Conservation (phyloP, 192 early-diverging fungal species). For the Coemansia sp. region DNA sequence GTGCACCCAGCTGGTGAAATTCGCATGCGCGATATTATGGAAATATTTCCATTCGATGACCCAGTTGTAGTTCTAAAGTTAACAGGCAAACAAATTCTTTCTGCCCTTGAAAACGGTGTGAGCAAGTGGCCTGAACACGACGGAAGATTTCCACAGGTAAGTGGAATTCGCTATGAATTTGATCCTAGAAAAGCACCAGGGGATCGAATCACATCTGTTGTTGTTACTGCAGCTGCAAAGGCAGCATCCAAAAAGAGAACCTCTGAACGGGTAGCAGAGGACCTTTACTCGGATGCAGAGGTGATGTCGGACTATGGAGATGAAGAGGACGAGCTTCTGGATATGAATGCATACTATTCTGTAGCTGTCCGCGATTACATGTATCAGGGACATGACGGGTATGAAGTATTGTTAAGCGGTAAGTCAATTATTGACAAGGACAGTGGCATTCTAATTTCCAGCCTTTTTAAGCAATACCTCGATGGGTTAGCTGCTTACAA, state of each 20-base stretch:
- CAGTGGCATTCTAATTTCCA: constrained; percentile 58
- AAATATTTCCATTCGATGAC: constrained; percentile 69
- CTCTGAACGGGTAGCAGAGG: background rate
- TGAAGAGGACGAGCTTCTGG: constrained; percentile 50
- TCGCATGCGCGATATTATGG: constrained; percentile 63
- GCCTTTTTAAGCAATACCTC: constrained; percentile 60
- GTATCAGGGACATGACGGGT: constrained; percentile 65
- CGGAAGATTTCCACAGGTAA: constrained; percentile 67
- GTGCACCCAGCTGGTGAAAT: constrained; percentile 57
- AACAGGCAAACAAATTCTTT: constrained; percentile 61
- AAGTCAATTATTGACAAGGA: constrained; percentile 62
- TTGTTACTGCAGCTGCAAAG: constrained; percentile 33
- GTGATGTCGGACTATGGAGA: constrained; percentile 31
- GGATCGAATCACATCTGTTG: constrained; percentile 54
- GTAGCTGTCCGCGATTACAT: constrained; percentile 64
- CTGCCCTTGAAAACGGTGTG: constrained; percentile 64
- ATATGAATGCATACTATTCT: constrained; percentile 52
- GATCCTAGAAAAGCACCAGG: constrained; percentile 54
- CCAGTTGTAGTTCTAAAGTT: constrained; percentile 62
- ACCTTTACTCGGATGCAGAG: constrained; percentile 28
- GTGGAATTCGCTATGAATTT: constrained; percentile 62
- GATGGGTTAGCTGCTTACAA: constrained; percentile 61
- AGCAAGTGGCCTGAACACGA: constrained; percentile 69
- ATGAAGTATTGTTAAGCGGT: constrained; percentile 45
- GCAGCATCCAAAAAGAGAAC: constrained; percentile 16